These are phyloP conservation scores for Funneliformis caledonium DNA, from an alignment of 371 early-diverging fungal species.

Conservation along the genomic window DNA sequence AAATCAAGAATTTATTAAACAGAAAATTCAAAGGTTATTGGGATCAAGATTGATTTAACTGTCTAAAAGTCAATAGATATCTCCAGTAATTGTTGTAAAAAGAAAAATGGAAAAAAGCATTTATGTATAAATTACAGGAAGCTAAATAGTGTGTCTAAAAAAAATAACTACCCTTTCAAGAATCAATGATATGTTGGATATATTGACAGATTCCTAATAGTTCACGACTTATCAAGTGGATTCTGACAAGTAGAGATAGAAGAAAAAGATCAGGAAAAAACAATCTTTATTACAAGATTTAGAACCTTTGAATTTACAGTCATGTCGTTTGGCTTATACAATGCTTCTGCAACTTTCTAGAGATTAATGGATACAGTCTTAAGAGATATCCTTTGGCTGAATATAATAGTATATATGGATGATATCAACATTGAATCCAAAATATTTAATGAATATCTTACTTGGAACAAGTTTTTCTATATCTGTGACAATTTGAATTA, in stretches of 20 bases:
- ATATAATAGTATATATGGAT: conserved; percentile 44
- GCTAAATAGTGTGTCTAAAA: too few species aligned
- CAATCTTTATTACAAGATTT: conserved; percentile 52
- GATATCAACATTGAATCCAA: conserved; percentile 62
- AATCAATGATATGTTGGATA: conserved; percentile 49
- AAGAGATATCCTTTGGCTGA: conserved; percentile 42
- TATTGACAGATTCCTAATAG: conserved; percentile 29
- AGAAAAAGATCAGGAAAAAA: conserved; percentile 43
- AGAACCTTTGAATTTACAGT: too few species aligned
- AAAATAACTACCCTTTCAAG: background rate
- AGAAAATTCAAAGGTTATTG: too few species aligned
- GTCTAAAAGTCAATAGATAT: conserved; percentile 44
- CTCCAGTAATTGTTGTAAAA: conserved; percentile 46
- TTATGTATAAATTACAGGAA: conserved; percentile 49
- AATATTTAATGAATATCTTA: conserved; percentile 53
- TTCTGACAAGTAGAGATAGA: conserved; percentile 53
- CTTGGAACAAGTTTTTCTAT: conserved; percentile 46
- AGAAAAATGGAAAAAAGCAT: conserved; percentile 47
- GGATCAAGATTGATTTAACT: conserved; percentile 43
- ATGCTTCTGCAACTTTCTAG: too few species aligned
- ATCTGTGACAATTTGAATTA: conserved; percentile 44
- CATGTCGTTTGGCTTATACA: too few species aligned
- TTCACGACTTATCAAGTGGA: conserved; percentile 40
- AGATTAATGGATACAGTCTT: too few species aligned
- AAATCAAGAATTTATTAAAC: too few species aligned